These are phyloP conservation scores for Backusella macrospora DNA, from an alignment of 192 early-diverging fungal species.

Conservation along the genomic window DNA sequence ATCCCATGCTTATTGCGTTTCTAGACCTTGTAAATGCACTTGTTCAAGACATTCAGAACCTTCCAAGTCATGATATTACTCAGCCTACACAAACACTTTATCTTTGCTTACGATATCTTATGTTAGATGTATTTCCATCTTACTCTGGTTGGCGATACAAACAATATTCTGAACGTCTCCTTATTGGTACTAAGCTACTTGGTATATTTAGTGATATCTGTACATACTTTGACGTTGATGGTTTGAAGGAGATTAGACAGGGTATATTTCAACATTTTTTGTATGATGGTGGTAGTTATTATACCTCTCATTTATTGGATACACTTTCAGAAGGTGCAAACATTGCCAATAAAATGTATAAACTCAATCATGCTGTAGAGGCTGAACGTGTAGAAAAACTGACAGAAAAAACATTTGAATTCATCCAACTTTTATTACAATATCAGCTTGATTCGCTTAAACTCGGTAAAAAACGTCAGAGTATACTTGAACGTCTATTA, in stretches of 20 bases:
- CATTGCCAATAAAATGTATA: conserved; percentile 38
- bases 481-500: conserved; percentile 48
- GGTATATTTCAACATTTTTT: conserved; percentile 47
- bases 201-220: conserved; percentile 30
- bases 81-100: conserved; percentile 21
- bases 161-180: conserved; percentile 26
- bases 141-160: conserved; percentile 42
- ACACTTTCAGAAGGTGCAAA: conserved; percentile 46
- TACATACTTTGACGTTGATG: conserved; percentile 21
- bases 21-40: conserved; percentile 30
- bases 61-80: conserved; percentile 15
- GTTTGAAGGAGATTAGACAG: conserved; percentile 33
- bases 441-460: conserved; percentile 26
- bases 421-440: conserved; percentile 44
- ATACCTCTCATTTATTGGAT: conserved; percentile 47
- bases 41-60: conserved; percentile 32
- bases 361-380: conserved; percentile 27
- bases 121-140: conserved; percentile 36
- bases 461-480: not conserved
- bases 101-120: conserved; percentile 29
- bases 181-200: conserved; percentile 35
- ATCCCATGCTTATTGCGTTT: conserved; percentile 31
- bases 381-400: conserved; percentile 26
- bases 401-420: conserved; percentile 41
- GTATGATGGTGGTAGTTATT: conserved; percentile 51